Base-by-base conservation (phyloP, 768 basidiomycete species). In the Leccinum barrowsii region DNA sequence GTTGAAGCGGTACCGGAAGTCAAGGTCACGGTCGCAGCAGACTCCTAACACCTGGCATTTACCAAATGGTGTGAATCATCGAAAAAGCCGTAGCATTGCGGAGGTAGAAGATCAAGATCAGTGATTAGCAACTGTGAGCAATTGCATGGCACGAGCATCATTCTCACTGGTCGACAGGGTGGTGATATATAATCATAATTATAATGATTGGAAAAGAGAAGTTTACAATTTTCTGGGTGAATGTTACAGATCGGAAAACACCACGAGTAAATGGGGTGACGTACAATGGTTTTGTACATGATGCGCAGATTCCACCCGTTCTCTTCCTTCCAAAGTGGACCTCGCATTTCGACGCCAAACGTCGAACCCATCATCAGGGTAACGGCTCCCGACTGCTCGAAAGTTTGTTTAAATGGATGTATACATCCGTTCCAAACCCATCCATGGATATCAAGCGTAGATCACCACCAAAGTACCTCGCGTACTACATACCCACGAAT, bases 361-460 rank as follows among this genome's bases (percentile, higher is more conserved):
- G 12, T 19, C 5, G n/a, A 19, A 44, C 19, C n/a, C 15, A 17
- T 1, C 40, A 12, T 68, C 61, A 68, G 13, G 68, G 67, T 34
- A 68, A 52, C 13, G 67, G 67, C 26, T 67, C 67, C 49, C 59
- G 67, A 56, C 68, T 68, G n/a, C 67, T 92, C 10, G 89, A 91
- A 15, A 94, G 80, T 50, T 87, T 81, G 70, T 94, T 94, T 54
- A 94, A 76, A 70, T 95, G 94, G 61, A 96, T 93, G 70, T 95
- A 96, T 3, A 94, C 90, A 69, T 96, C 94, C 35, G 91, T 94
- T 10, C 94, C 93, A 68, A 90, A 94, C n/a, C 97, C 96, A 62
- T 99, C 97, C 95, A 99, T 98, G 46, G 94, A 90, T 61, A 99
- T 99, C 56, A 99, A 74, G 17, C 92, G 80, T 28, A 99, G 76